phyloP scores from a whole-genome alignment of 495 filamentous ascomycete species.

The Evernia prunastri region DNA sequence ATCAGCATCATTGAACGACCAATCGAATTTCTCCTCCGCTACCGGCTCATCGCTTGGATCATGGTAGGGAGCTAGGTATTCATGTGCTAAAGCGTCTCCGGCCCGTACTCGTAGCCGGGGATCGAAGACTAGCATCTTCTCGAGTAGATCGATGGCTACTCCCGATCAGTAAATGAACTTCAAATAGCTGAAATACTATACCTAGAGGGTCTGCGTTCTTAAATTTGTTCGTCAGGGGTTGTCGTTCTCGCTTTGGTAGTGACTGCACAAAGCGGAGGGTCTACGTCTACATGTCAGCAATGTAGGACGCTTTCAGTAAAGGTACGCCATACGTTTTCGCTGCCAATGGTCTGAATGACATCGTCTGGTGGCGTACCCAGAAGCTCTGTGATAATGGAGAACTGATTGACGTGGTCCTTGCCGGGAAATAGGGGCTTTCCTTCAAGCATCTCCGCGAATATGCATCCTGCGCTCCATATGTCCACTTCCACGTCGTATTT shows the following conservation, averaged over 20 bases:
- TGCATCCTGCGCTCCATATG: constrained; percentile 98
- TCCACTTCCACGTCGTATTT: constrained; percentile 99
- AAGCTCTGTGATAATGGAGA: constrained; percentile 97
- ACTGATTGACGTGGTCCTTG: constrained; percentile 99
- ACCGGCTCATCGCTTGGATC: constrained; percentile 94
- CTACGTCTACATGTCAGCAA: constrained; percentile 40
- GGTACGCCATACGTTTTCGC: constrained; percentile 71
- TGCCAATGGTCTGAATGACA: constrained; percentile 97
- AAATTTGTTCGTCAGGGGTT: constrained; percentile 87
- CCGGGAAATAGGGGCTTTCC: constrained; percentile 97
- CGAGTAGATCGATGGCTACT: constrained; percentile 84
- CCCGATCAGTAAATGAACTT: constrained; percentile 5
- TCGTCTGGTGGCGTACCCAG: constrained; percentile 97
- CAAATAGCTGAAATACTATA: constrained; percentile 37
- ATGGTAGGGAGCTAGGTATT: constrained; percentile 93
- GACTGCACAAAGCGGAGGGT: constrained; percentile 97
- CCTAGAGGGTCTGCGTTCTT: constrained; percentile 90
- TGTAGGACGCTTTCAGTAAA: not conserved
- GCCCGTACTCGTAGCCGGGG: constrained; percentile 87
- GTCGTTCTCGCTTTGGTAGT: constrained; percentile 88
- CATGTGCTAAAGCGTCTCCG: constrained; percentile 75
- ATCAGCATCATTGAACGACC: constrained; percentile 99
- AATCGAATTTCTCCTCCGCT: constrained; percentile 94
- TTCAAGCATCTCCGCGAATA: constrained; percentile 98
- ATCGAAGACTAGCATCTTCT: constrained; percentile 96